Conservation (phyloP, 164 flowering plant genomes). For the grape (Vitis vinifera) region DNA sequence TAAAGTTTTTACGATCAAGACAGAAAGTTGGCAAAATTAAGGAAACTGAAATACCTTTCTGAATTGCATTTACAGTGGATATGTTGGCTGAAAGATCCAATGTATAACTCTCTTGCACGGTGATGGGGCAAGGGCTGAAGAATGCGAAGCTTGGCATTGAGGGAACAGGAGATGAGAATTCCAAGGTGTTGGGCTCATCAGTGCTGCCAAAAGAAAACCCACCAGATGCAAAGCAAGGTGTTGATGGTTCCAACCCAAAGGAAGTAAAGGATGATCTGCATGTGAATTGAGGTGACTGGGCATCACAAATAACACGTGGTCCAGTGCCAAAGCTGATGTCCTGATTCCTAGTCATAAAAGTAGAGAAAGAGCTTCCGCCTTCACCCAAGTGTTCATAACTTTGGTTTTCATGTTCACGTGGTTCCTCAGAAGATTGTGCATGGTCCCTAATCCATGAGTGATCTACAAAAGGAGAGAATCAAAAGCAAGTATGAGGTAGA, state of each 20-base stretch:
- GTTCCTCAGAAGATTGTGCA: constrained; percentile 12
- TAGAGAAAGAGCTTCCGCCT: constrained; percentile 24
- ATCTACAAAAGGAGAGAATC: constrained; percentile 28
- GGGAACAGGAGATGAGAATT: constrained; percentile 42
- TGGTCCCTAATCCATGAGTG: constrained; percentile 49
- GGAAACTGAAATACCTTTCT: constrained; percentile 36
- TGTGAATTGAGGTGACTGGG: constrained; percentile 53
- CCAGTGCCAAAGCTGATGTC: constrained; percentile 62
- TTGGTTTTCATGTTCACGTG: neutral
- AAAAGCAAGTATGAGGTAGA: too few species aligned
- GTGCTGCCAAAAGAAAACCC: constrained; percentile 54
- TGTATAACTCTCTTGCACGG: constrained; percentile 25
- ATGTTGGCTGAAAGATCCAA: constrained; percentile 18
- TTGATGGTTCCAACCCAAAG: constrained; percentile 36
- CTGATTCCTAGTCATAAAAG: constrained; percentile 34
- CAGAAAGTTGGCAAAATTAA: neutral
- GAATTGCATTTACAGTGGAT: constrained; percentile 19
- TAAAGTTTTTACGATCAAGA: neutral
- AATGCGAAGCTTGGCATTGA: constrained; percentile 74
- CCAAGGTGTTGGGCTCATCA: constrained; percentile 32
- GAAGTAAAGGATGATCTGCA: constrained; percentile 77
- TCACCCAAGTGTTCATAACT: constrained; percentile 17
- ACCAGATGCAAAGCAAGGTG: constrained; percentile 32
- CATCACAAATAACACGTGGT: constrained; percentile 32
- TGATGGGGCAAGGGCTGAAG: constrained; percentile 39